phyloP scores from a whole-genome alignment of 2,329 filamentous ascomycete species.

The Aotearoamyces nothofagi region DNA sequence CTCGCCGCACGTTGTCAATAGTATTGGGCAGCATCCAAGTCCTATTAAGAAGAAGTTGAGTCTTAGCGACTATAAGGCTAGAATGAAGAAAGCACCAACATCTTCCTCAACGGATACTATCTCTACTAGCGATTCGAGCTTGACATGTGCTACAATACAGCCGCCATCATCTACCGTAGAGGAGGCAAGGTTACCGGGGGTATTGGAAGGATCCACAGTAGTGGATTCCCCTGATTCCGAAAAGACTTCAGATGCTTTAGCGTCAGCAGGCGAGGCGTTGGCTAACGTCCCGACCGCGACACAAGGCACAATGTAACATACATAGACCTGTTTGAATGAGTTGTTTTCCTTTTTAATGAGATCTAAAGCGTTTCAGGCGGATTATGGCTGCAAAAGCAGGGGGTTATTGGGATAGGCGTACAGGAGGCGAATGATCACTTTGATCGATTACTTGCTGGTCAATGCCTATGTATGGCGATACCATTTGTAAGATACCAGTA shows the following conservation, averaged over 20 bases:
- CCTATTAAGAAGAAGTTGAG: constrained; percentile 49
- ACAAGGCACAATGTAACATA: no score
- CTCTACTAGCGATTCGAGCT: constrained; percentile 17
- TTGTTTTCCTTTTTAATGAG: no score
- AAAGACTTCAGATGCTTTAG: constrained; percentile 16
- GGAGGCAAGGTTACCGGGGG: constrained; percentile 23
- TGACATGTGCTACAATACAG: constrained; percentile 22
- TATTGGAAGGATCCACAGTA: constrained; percentile 18
- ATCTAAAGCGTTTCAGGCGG: no score
- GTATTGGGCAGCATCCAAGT: constrained; percentile 32
- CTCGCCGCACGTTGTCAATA: constrained; percentile 25
- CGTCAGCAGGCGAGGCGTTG: no score
- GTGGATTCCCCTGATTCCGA: constrained; percentile 21
- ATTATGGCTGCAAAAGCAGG: no score
- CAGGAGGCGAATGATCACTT: no score
- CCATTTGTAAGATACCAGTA: no score
- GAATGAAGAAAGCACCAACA: constrained; percentile 18
- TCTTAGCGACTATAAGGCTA: constrained; percentile 47
- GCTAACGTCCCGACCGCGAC: no score
- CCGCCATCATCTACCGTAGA: constrained; percentile 22
- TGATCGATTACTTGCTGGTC: no score
- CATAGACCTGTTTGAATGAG: no score
- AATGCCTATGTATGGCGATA: no score
- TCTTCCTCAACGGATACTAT: constrained; percentile 9
- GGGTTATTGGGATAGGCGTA: no score